A percentile compares a stretch with the other conserved stretches of the same genome.
Evolutionary conservation across 1,139 yeast genomes (phyloP).

Genomic region (Debaryomyces robertsiae): DNA sequence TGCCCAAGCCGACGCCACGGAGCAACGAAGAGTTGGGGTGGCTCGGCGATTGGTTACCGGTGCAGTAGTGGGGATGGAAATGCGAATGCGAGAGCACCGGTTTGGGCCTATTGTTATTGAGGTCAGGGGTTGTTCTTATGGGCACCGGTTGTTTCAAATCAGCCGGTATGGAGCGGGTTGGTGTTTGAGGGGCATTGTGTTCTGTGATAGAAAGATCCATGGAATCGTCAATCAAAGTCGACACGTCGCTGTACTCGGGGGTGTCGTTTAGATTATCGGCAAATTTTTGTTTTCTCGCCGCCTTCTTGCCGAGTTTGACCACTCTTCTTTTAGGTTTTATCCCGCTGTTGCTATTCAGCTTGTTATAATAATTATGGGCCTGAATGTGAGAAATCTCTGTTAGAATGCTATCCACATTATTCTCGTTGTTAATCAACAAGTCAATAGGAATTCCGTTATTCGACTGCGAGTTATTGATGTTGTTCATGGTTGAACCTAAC

Average conservation of each 20-base stretch:
- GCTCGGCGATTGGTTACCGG: constrained; percentile 18
- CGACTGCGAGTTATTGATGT: constrained; percentile 11
- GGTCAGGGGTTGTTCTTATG: constrained; percentile 21
- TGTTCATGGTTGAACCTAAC: constrained; percentile 14
- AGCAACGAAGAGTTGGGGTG: constrained; percentile 20
- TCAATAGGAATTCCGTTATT: constrained; percentile 44
- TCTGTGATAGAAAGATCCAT: constrained; percentile 8
- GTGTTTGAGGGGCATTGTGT: constrained; percentile 3
- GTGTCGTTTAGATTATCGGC: constrained; percentile 7
- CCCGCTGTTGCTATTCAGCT: constrained; percentile 27
- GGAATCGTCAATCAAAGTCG: constrained; percentile 17
- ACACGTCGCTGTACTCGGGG: constrained; percentile 13
- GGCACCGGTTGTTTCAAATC: constrained; percentile 30
- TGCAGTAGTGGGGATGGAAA: constrained; percentile 17
- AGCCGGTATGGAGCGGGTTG: background rate
- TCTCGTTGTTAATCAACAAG: constrained; percentile 32
- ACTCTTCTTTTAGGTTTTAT: constrained; percentile 52
- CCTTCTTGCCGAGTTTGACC: constrained; percentile 39
- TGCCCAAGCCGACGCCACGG: constrained; percentile 42
- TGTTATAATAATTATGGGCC: constrained; percentile 41
- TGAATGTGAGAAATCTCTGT: constrained; percentile 52
- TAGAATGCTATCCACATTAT: constrained; percentile 31
- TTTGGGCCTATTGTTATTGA: constrained; percentile 15
- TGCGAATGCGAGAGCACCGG: constrained; percentile 20
- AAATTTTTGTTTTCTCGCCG: constrained; percentile 11